Conservation (phyloP, 2,329 filamentous ascomycete species). For the Calonectria hawksworthii region DNA sequence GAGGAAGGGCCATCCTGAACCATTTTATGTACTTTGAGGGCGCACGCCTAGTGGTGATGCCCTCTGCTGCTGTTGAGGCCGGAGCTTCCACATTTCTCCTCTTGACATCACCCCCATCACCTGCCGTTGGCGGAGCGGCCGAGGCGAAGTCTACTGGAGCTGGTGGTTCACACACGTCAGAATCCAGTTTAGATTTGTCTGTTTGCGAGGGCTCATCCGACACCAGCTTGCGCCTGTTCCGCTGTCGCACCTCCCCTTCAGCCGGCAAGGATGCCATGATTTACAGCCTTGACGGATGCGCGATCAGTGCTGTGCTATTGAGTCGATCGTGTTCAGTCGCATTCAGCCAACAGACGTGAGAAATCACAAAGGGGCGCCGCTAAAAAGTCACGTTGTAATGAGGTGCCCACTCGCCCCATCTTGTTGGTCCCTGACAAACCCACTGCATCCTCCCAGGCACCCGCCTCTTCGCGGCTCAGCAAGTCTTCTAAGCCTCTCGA, state of each 20-base stretch:
- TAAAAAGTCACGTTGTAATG: not conserved
- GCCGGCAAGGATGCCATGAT: not conserved
- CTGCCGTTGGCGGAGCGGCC: not conserved
- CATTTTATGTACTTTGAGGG: not conserved
- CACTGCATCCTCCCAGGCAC: not conserved
- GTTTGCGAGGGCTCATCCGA: not conserved
- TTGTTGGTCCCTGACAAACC: not conserved
- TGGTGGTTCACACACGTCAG: not conserved
- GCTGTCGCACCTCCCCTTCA: not conserved
- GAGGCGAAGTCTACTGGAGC: not conserved
- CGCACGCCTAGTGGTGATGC: not conserved
- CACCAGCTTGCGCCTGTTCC: not conserved
- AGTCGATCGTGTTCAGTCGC: no score
- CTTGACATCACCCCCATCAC: not conserved
- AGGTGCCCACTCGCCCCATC: not conserved
- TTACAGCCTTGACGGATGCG: not conserved
- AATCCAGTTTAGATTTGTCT: not conserved
- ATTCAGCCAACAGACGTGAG: not conserved
- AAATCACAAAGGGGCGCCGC: not conserved
- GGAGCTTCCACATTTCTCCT: not conserved
- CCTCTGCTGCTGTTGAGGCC: not conserved
- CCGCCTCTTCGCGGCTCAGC: no score
- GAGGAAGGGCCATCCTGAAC: not conserved
- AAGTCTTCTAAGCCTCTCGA: not conserved
- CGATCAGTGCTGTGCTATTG: not conserved